Evolutionary conservation across 1,139 yeast genomes (phyloP).

Genomic region (Barnettozyma hawaiiensis): DNA sequence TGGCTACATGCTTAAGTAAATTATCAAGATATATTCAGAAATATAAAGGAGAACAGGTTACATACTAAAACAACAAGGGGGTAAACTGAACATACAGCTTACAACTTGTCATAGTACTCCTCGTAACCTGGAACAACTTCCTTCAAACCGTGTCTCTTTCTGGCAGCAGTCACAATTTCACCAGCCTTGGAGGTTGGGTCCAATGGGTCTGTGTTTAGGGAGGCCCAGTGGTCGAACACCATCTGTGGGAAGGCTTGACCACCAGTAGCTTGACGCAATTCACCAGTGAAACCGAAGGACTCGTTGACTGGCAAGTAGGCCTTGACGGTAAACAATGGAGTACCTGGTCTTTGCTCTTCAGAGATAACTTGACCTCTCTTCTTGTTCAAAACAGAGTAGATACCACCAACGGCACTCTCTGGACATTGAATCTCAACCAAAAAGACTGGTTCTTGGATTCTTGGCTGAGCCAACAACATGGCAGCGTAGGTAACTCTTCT

Average conservation of each 20-base stretch:
- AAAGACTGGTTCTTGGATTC: slow-evolving; percentile 99
- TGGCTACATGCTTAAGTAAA: too few species aligned
- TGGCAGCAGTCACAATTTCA: slow-evolving; percentile 79
- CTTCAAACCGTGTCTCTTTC: slow-evolving; percentile 98
- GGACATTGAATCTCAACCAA: slow-evolving; percentile 99
- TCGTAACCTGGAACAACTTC: slow-evolving; percentile 97
- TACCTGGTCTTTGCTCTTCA: slow-evolving; percentile 99
- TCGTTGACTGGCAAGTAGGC: slow-evolving; percentile 99
- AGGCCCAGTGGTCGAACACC: slow-evolving; percentile 98
- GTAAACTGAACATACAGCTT: slow-evolving; percentile 27
- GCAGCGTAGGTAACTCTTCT: slow-evolving; percentile 99
- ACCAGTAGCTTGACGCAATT: slow-evolving; percentile 99
- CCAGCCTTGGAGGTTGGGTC: slow-evolving; percentile 95
- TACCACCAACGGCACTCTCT: slow-evolving; percentile 99
- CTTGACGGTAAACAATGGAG: slow-evolving; percentile 98
- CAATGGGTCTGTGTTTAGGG: slow-evolving; percentile 86
- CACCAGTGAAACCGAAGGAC: slow-evolving; percentile 99
- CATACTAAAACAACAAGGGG: neutral
- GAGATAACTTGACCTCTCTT: slow-evolving; percentile 99
- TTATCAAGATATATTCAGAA: slow-evolving; percentile 9
- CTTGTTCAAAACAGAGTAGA: slow-evolving; percentile 98
- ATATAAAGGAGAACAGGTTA: slow-evolving; percentile 8
- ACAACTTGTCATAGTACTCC: slow-evolving; percentile 99
- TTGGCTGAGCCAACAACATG: slow-evolving; percentile 96
- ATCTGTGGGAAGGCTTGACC: slow-evolving; percentile 99